Base-by-base conservation (phyloP, 495 filamentous ascomycete species). In the Penicillium nucicola region DNA sequence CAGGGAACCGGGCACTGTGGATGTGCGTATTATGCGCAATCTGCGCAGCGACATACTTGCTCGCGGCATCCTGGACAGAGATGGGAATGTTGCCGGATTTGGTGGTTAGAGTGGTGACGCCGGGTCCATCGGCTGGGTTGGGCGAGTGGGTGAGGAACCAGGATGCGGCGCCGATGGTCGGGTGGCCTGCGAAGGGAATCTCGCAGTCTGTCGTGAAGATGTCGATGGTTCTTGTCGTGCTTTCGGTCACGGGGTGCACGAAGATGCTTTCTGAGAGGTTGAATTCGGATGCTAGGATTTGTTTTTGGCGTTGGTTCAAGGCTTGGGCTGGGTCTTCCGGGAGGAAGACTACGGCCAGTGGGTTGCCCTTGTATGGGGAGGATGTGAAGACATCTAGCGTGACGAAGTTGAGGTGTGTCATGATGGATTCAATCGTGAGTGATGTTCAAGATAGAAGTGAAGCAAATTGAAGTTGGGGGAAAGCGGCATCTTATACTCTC, bases 221-320 rank as follows among this genome's bases (percentile, higher is more conserved):
- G 66, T 89, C 83, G 60, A 90, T 82, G n/a, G 62, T 63, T 31
- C 70, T 64, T 28, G 64, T 65, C 20, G 18, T 35, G 11, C 46
- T 31, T 5, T 58, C 54, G 3, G 20, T 45, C 2, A 42, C 51
- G 17, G 64, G 61, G 54, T 90, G 81, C 12, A 93, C 68, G 68
- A 92, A 95, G 44, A 91, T 85, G 1, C 84, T 92, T 60, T 93
- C 89, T 4, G 87, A 90, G 56, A 90, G 77, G 55, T 92, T 92
- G 84, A 93, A 93, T 68, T 95, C 90, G 25, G 64, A 58, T 2
- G 88, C 82, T 31, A 95, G 84, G 36, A 56, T 65, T 66, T 72
- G 71, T 35, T 74, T 76, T 48, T 76, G 71, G 42, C 30, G 39
- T 34, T 74, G 69, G 32, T 65, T 65, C 30, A 76, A 42, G 19